Evolutionary conservation across 192 early-diverging fungal genomes (phyloP).

Genomic region (Chytriomyces confervae): DNA sequence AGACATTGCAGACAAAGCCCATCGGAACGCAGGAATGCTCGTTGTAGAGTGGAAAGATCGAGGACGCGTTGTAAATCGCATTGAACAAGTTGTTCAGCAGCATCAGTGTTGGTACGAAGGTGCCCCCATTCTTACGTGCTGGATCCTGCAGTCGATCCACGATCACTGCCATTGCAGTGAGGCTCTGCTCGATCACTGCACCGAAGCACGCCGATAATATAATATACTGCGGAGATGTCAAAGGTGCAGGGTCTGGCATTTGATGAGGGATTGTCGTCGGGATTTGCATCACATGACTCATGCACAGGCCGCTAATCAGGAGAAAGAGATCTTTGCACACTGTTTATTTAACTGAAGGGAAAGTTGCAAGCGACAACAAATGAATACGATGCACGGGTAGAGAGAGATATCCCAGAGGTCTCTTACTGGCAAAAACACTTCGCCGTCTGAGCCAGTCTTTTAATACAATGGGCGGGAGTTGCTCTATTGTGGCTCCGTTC

Average conservation of each 20-base stretch:
- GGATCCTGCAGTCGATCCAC: too few relatives aligned
- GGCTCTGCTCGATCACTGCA: too few relatives aligned
- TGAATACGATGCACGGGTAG: background rate
- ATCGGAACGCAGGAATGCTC: background rate
- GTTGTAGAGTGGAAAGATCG: background rate
- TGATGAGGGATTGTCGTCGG: too few relatives aligned
- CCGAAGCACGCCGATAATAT: too few relatives aligned
- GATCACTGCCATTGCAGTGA: too few relatives aligned
- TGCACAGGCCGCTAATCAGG: too few relatives aligned
- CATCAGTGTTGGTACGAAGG: background rate
- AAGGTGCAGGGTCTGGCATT: too few relatives aligned
- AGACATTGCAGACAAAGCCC: background rate
- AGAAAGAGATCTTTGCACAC: too few relatives aligned
- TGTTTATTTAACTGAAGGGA: too few relatives aligned
- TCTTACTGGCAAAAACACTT: background rate
- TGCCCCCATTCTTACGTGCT: too few relatives aligned
- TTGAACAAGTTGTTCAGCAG: background rate
- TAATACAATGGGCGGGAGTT: background rate
- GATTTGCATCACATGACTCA: too few relatives aligned
- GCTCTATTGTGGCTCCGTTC: slow-evolving; percentile 6
- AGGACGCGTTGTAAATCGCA: background rate
- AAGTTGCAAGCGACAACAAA: background rate
- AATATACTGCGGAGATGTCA: too few relatives aligned
- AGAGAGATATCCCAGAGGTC: background rate
- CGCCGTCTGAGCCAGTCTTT: background rate